These are phyloP conservation scores for Apiotrichum domesticum DNA, from an alignment of 1,284 basidiomycete genomes.

Conservation along the genomic window DNA sequence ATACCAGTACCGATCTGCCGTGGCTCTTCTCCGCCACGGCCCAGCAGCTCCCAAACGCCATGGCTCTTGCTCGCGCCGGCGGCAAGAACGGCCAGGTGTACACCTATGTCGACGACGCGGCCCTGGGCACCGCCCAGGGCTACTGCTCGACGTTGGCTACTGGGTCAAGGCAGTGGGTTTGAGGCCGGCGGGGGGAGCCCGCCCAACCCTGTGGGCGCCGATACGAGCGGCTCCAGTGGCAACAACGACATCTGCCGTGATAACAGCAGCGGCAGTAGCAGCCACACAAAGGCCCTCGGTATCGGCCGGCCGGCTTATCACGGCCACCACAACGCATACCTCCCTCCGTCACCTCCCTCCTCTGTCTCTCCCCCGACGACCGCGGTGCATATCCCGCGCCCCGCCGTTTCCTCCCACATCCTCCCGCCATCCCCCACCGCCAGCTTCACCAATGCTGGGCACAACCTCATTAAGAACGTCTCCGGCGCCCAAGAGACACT, in stretches of 20 bases:
- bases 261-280: too few species aligned
- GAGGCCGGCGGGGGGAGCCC: slow-evolving; percentile 48
- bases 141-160: slow-evolving; percentile 34
- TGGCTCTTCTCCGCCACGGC: slow-evolving; percentile 24
- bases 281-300: too few species aligned
- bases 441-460: neutral
- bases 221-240: too few species aligned
- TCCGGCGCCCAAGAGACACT: too few species aligned
- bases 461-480: too few species aligned
- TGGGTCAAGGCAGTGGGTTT: slow-evolving; percentile 47
- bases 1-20: neutral
- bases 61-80: slow-evolving; percentile 43
- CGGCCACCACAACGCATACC: neutral
- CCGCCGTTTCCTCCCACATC: neutral
- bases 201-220: slow-evolving; percentile 8
- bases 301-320: too few species aligned
- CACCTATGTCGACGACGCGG: slow-evolving; percentile 35
- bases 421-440: neutral
- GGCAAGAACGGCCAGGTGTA: slow-evolving; percentile 27
- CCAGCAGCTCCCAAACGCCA: slow-evolving; percentile 21
- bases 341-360: slow-evolving; percentile 6
- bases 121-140: slow-evolving; percentile 16
- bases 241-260: too few species aligned
- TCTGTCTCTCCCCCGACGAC: neutral
- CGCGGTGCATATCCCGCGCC: slow-evolving; percentile 3